Conservation (phyloP, 352 stramenopile genomes). For the Globisporangium recalcitrans region DNA sequence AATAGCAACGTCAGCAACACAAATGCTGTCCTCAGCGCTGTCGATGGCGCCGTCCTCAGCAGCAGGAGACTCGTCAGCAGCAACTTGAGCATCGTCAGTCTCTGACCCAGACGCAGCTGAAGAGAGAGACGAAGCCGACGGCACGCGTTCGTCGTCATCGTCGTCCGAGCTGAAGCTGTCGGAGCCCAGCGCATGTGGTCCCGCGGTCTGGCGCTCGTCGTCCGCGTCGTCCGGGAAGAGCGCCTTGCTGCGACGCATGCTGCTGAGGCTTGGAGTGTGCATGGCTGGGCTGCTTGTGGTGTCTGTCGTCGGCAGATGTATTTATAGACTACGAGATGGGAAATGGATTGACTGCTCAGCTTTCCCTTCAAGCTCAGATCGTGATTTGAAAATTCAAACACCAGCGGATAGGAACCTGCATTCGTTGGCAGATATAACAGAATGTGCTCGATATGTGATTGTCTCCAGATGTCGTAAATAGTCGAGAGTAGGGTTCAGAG, state of each 20-base stretch:
- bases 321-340: background rate
- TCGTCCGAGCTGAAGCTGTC: constrained; percentile 7
- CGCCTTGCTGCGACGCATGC: constrained; percentile 11
- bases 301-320: background rate
- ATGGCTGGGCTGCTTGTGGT: background rate
- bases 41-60: background rate
- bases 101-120: background rate
- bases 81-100: background rate
- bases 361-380: no score
- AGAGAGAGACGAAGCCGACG: background rate
- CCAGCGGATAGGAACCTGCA: no score
- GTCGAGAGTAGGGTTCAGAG: no score
- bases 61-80: background rate
- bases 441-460: no score
- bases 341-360: no score
- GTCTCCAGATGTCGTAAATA: no score
- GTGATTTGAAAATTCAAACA: background rate
- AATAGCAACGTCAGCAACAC: background rate
- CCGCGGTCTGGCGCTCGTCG: constrained; percentile 5
- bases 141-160: background rate
- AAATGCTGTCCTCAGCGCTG: background rate
- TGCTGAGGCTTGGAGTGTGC: constrained; percentile 2
- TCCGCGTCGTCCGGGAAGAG: constrained; percentile 10
- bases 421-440: no score
- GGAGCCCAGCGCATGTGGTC: constrained; percentile 1